A percentile compares a stretch with the other conserved stretches of the same genome.
phyloP scores from a whole-genome alignment of 805 yeast genomes.

The Ogataea trehalophila region DNA sequence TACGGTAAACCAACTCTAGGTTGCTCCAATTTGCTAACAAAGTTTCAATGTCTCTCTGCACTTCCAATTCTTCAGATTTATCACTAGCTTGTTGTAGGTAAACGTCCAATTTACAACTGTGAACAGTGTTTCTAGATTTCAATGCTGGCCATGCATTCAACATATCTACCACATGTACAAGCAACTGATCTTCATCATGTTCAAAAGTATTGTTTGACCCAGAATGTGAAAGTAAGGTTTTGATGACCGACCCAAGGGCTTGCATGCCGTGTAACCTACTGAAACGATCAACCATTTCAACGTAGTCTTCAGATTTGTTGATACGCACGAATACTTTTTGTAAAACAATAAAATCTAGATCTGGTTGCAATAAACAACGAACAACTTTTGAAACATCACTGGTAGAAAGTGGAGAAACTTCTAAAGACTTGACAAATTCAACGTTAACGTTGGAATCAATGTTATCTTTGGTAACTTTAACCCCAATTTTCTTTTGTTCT shows the following conservation, averaged over 20 bases:
- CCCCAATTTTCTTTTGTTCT: slow-evolving; percentile 45
- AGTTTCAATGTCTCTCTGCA: slow-evolving; percentile 34
- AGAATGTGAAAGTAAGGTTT: slow-evolving; percentile 24
- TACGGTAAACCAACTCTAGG: slow-evolving; percentile 78
- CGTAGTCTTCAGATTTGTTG: slow-evolving; percentile 32
- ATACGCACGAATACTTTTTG: slow-evolving; percentile 63
- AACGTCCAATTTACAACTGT: slow-evolving; percentile 66
- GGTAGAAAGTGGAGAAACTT: slow-evolving; percentile 45
- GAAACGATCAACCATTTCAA: slow-evolving; percentile 49
- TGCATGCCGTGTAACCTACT: slow-evolving; percentile 84
- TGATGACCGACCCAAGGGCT: slow-evolving; percentile 60
- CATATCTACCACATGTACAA: slow-evolving; percentile 48
- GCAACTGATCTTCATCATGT: slow-evolving; percentile 36
- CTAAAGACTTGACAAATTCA: slow-evolving; percentile 58
- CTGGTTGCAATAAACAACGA: slow-evolving; percentile 69
- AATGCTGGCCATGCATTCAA: slow-evolving; percentile 63
- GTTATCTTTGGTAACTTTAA: slow-evolving; percentile 44
- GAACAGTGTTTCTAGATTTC: slow-evolving; percentile 68
- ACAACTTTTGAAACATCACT: slow-evolving; percentile 72
- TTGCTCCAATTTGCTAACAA: slow-evolving; percentile 66
- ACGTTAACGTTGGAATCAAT: slow-evolving; percentile 57
- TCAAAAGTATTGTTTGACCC: slow-evolving; percentile 3
- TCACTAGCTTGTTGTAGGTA: slow-evolving; percentile 43
- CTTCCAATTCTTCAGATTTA: slow-evolving; percentile 21
- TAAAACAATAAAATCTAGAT: slow-evolving; percentile 62